Evolutionary conservation across 352 stramenopile genomes (phyloP), one percentile per base, ranked within the genome.

Genomic region (Phytophthora fragariaefolia): DNA sequence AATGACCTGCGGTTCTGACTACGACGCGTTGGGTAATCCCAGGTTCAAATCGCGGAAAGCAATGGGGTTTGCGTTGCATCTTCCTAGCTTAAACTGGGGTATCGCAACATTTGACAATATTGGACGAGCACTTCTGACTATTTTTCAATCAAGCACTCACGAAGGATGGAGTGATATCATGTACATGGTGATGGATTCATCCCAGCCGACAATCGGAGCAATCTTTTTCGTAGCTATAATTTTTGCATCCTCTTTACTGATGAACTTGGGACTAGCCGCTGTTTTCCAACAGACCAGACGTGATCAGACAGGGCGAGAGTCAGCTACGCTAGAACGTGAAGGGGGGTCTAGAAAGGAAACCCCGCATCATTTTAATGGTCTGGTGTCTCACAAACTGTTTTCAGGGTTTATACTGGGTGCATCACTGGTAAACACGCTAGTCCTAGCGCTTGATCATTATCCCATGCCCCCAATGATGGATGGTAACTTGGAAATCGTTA

Each of bases 21-120:
- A 78, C 51, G 84, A 92, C 58, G 65, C 59, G 3, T 85, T 77
- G 27, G 86, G 80, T 10, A 92, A 89, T 32, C 57, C 42, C 12
- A 75, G 83, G 3, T 94, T 95, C 58, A 58, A 38, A 30, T 63
- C 20, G 9, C 56, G 1, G 50, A 66, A 1, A 7, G 78, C 77
- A 6, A 87, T 77, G 63, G 54, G 82, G 1, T 38, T 74, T 15
- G 80, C 73, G 7, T 58, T 85, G 4, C 95, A 91, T 60, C 69
- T 58, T 9, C 43, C 52, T 0, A 64, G 69, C 9, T 57, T 96
- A 0, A 93, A 97, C 50, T 98, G 77, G 65, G 95, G 95, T 0
- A 97, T 92, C 55, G 97, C 91, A 1, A 91, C 71, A 23, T 98
- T 98, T 63, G 94, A 98, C 75, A 85, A 95, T 57, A 90, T 98